Evolutionary conservation across 2,329 filamentous ascomycete species (phyloP), one percentile per base, ranked within the genome.

Genomic region (Teratosphaeria zuluensis): DNA sequence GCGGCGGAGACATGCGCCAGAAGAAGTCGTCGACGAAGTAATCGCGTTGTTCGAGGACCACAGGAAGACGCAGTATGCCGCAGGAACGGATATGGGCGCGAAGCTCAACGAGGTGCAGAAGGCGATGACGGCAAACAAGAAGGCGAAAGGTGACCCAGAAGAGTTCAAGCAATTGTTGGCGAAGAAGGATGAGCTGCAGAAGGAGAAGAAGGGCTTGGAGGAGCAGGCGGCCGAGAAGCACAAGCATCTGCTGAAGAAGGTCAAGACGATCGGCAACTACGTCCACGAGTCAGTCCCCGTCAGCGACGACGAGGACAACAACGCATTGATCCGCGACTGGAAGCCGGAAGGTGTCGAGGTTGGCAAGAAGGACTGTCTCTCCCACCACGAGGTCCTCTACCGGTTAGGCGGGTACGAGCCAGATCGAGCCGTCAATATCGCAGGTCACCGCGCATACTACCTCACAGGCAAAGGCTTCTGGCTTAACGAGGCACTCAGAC

Each of bases 361-460:
- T 54, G 84, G 91, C 75, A 92, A 92, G 80, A 84, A 84, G 67
- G 81, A 88, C 59, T 82, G 80, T 62, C 86, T 97, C 62, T 96
- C 92, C 56, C 94, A 99, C 74, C 94, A 99, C 75, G 92, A 97
- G 73, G 91, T 99, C 57, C 84, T 97, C 61, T 85, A 87, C 59
- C 84, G 90, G 66, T 78, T 97, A 63, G 90, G 94, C 67, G 92
- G 92, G 57, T 96, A 95, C 72, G 94, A 97, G 72, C 88, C 90
- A 1, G 90, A 96, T 70, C 87, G 94, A 64, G 91, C 91, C 65
- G 89, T 91, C 64, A 97, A 97, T 80, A 84, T 97, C 63, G 92
- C 95, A 52, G 92, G 94, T 56, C 92, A 97, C 75, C 83, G 92
- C 67, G 92, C 92, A 46, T 97, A 97, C 78, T 96, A 92, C 76